Evolutionary conservation across 2,329 filamentous ascomycete species (phyloP), one percentile per base, ranked within the genome.

Genomic region (Penicillium brasilianum): DNA sequence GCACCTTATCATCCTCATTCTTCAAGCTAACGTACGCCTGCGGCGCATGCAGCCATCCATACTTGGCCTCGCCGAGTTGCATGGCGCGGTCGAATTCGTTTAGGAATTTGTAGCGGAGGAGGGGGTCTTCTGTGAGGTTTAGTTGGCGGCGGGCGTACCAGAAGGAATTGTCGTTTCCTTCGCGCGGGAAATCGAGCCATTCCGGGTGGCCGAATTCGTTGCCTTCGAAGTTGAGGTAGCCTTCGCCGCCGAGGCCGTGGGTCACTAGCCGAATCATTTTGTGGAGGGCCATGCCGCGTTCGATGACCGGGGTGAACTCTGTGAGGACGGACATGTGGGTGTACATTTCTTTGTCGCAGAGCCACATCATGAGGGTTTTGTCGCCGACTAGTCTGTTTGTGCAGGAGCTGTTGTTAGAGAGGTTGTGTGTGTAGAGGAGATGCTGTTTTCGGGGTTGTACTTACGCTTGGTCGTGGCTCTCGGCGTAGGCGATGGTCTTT

Each of bases 161-260:
- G 83, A 93, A 97, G 49, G 91, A 95, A 79, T 97, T 96, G 72
- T 88, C 81, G 80, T 97, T 97, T 61, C 95, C 95, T 72, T 89
- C 92, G 55, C 95, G 91, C 4, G 95, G 95, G 78, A 99, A 99
- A 77, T 99, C 95, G 41, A 99, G 90, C 95, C 95, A 99, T 78
- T 99, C 95, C 0, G 95, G 95, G 75, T 99, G 95, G 0, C 95
- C 95, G 73, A 99, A 99, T 78, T 99, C 95, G 78, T 99, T 99
- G 63, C 95, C 95, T 80, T 97, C 93, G 71, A 99, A 99, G 81
- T 98, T 99, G 56, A 99, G 90, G 74, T 97, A 99, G 41, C 94
- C 95, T 78, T 99, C 95, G 58, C 95, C 95, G 61, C 95, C 95
- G 16, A 99, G 86, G 44, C 85, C 87, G 75, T 99, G 94, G 1